Percentiles rank a stretch among this genome's conserved stretches.
phyloP scores from a whole-genome alignment of 805 yeast genomes.

The Pichia phayaonensis region DNA sequence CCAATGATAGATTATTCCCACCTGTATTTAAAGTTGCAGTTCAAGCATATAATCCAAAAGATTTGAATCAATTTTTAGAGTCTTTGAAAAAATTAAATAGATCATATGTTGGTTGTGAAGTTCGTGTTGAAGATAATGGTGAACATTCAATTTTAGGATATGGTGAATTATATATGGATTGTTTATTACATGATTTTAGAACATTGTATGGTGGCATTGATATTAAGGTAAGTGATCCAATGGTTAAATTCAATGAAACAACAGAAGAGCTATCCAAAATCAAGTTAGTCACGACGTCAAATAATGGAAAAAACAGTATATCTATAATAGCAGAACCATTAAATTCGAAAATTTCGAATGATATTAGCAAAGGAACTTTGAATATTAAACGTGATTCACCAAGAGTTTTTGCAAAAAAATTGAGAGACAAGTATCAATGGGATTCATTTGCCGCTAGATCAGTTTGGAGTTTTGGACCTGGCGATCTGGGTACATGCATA shows the following conservation, averaged over 20 bases:
- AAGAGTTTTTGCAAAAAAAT: conserved; percentile 42
- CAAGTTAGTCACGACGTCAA: conserved; percentile 53
- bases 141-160: conserved; percentile 74
- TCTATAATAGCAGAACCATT: conserved; percentile 76
- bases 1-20: conserved; percentile 37
- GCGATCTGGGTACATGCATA: conserved; percentile 43
- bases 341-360: conserved; percentile 43
- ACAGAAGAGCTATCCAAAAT: conserved; percentile 58
- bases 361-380: conserved; percentile 43
- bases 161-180: conserved; percentile 86
- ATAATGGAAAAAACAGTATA: conserved; percentile 46
- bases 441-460: conserved; percentile 79
- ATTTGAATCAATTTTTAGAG: conserved; percentile 63
- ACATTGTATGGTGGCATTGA: conserved; percentile 54
- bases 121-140: conserved; percentile 83
- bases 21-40: conserved; percentile 76
- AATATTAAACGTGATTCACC: conserved; percentile 25
- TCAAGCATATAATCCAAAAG: conserved; percentile 74
- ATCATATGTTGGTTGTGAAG: conserved; percentile 55
- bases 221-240: conserved; percentile 79
- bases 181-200: conserved; percentile 71
- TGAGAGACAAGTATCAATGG: conserved; percentile 62
- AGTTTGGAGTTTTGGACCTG: conserved; percentile 70
- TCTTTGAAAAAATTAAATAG: conserved; percentile 57
- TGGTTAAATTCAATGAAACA: conserved; percentile 74